Percentiles rank a stretch among this genome's conserved stretches.
These are phyloP conservation scores for Lyophyllum semitale DNA, from an alignment of 768 basidiomycete species.

Conservation along the genomic window DNA sequence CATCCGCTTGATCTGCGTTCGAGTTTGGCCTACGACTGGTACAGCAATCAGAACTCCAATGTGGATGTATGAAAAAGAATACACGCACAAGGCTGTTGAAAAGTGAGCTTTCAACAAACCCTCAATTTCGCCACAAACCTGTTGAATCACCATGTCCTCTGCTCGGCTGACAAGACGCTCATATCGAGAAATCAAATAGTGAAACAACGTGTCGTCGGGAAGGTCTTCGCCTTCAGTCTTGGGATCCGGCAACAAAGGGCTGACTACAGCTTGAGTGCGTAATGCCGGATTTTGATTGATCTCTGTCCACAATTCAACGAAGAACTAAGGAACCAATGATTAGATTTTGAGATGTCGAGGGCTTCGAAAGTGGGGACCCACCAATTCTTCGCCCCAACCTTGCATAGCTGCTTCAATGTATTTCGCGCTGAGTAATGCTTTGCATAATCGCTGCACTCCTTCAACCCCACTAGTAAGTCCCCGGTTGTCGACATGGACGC, in stretches of 20 bases:
- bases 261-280: slow-evolving; percentile 52
- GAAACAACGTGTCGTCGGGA: slow-evolving; percentile 74
- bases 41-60: not conserved
- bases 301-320: slow-evolving; percentile 87
- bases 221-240: slow-evolving; percentile 31
- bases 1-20: slow-evolving; percentile 26
- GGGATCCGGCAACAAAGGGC: slow-evolving; percentile 52
- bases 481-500: slow-evolving; percentile 53
- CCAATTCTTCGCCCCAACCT: slow-evolving; percentile 88
- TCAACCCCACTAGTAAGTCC: slow-evolving; percentile 80
- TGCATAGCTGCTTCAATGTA: slow-evolving; percentile 73
- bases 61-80: not conserved
- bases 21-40: slow-evolving; percentile 18
- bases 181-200: slow-evolving; percentile 71
- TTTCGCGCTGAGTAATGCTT: slow-evolving; percentile 80
- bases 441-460: slow-evolving; percentile 81
- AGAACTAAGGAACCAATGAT: slow-evolving; percentile 61
- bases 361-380: slow-evolving; percentile 35
- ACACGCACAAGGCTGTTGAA: slow-evolving; percentile 45
- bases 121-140: slow-evolving; percentile 83
- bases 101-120: slow-evolving; percentile 74
- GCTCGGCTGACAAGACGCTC: slow-evolving; percentile 61
- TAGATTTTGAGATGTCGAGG: not conserved
- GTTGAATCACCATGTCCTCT: slow-evolving; percentile 86
- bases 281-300: slow-evolving; percentile 64